Evolutionary conservation across 768 basidiomycete genomes (phyloP), one percentile per base, ranked within the genome.

Genomic region (Suillus tomentosus): DNA sequence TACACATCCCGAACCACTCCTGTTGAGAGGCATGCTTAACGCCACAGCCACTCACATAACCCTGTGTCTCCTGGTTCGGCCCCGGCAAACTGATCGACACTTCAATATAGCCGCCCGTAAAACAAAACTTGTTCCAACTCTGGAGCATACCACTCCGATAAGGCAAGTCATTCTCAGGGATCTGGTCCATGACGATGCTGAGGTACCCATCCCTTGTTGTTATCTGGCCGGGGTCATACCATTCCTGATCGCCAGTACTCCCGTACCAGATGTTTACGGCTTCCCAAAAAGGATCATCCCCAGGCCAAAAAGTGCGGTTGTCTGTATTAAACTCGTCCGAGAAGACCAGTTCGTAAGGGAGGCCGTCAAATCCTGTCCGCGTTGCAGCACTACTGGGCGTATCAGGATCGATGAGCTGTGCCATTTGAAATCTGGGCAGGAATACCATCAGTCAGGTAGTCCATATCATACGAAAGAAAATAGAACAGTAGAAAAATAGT

Each of bases 121-220:
- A 94, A 75, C 91, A 95, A 71, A 95, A 88, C 80, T 95, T 93
- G 77, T 95, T 95, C 93, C 94, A 95, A 47, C 85, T 86, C 77
- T 94, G 92, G 4, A 95, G 78, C 91, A 94, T 93, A 5, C 88
- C 92, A 71, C 80, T 87, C 68, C 85, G 79, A 71, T 88, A 95
- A 45, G 79, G 78, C 64, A 91, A 80, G 7, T 78, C 79, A 72
- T 94, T 87, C 68, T 87, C 27, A 45, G 55, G 63, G 70, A 78
- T 73, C 66, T 80, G 70, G 34, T 90, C 89, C 82, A 92, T 83
- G 6, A 85, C 86, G 68, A 95, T 88, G 50, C 88, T 84, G 53
- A 94, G 81, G 36, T 79, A 74, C 3, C 93, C 93, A 64, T 84
- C 80, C 31, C 79, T 72, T 31, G 93, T 95, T 2, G 85, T 87